Conservation (phyloP, 2,329 filamentous ascomycete genomes). For the Fusarium tanahbumbuense region DNA sequence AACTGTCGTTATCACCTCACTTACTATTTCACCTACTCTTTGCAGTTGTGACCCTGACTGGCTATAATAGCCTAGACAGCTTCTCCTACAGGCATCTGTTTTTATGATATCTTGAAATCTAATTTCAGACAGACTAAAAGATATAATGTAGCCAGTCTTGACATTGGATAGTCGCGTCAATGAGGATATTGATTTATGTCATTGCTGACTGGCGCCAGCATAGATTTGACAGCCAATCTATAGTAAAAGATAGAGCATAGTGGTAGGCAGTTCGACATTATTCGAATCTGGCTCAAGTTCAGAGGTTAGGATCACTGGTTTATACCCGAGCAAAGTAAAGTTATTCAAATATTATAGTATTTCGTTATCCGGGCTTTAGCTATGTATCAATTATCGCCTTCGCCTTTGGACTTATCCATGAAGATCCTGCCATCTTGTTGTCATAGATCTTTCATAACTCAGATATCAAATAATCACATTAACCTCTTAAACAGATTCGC, state of each 20-base stretch:
- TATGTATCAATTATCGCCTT: background rate
- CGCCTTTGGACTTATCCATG: background rate
- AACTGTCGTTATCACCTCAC: constrained; percentile 33
- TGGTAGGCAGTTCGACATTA: background rate
- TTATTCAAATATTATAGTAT: background rate
- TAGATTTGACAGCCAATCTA: background rate
- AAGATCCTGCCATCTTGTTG: background rate
- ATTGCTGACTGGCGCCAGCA: background rate
- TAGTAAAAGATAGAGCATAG: background rate
- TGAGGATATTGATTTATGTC: background rate
- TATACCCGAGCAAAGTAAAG: background rate
- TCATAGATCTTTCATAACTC: background rate
- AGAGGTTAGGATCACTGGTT: background rate
- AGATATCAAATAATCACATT: background rate
- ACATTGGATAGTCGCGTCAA: background rate
- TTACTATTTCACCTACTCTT: background rate
- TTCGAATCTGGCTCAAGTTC: background rate
- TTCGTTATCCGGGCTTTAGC: background rate
- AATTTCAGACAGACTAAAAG: background rate
- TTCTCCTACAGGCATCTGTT: background rate
- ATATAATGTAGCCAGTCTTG: background rate
- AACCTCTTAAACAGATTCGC: constrained; percentile 33
- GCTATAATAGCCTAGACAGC: background rate
- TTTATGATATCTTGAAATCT: background rate
- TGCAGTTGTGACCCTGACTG: background rate